Base-by-base conservation (phyloP, 495 filamentous ascomycete species). In the Apiosordaria backusii region DNA sequence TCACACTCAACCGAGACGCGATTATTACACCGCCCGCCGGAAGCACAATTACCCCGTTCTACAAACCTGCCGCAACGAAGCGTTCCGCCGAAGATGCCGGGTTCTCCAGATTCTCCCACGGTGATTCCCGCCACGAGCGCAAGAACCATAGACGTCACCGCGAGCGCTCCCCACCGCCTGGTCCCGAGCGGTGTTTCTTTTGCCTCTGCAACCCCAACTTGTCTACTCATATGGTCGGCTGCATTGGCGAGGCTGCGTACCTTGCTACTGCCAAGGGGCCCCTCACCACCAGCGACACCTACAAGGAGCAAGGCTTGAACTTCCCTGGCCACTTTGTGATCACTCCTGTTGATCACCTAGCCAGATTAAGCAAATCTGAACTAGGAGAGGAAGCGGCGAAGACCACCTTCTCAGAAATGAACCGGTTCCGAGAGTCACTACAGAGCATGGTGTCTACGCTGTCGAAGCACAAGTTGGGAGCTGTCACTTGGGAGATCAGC, bases 221-320 rank as follows among this genome's bases (percentile, higher is more conserved):
- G 26, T 88, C 90, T 45, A 90, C 89, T 0, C 94, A 99, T 75
- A 91, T 98, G 72, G 89, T 97, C 70, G 88, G 89, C 68, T 91
- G 88, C 24, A 92, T 99, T 70, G 95, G 89, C 57, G 84, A 88
- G 26, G 90, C 97, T 58, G 76, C 86, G 62, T 98, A 98, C 75
- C 80, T 98, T 53, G 95, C 93, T 58, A 95, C 88, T 29, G 92
- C 96, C 57, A 97, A 97, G 78, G 95, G 95, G 0, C 93, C 95
- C 4, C 85, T 99, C 13, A 87, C 89, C 0, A 88, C 88, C 0
- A 70, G 82, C 0, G 76, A 83, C 13, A 91, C 87, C 10, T 96
- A 90, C 72, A 80, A 84, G 3, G 60, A 77, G 1, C 70, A 74
- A 1, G 81, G 82, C 13, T 82, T 97, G 3, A 77, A 81, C n/a